Evolutionary conservation across 108 stramenopile genomes (phyloP).

Genomic region (Nitzschia putrida): DNA sequence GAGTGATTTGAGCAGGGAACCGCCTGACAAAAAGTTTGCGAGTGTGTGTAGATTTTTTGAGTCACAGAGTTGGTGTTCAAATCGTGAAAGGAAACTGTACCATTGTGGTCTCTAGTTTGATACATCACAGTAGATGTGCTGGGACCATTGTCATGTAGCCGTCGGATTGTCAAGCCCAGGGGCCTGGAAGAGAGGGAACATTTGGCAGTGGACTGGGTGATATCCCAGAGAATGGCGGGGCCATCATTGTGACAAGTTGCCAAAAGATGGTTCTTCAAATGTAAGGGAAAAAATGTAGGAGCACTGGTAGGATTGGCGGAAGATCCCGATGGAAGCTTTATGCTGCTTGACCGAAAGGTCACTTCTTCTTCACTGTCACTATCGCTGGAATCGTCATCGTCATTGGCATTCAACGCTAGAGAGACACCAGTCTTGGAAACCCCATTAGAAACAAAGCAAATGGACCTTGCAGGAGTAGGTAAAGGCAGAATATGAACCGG

Average conservation of each 20-base stretch:
- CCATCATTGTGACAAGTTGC: conserved; percentile 45
- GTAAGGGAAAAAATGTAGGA: neutral
- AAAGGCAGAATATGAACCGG: conserved; percentile 28
- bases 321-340: too few relatives aligned
- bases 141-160: too few relatives aligned
- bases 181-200: too few relatives aligned
- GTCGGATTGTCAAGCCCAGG: too few relatives aligned
- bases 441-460: conserved; percentile 21
- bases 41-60: conserved; percentile 39
- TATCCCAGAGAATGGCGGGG: conserved; percentile 43
- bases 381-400: conserved; percentile 21
- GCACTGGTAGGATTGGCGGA: neutral
- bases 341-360: conserved; percentile 21
- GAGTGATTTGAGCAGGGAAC: conserved; percentile 42
- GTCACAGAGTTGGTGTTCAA: conserved; percentile 17
- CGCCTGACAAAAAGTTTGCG: conserved; percentile 73
- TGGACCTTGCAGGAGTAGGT: conserved; percentile 18
- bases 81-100: conserved; percentile 77
- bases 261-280: conserved; percentile 3
- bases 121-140: conserved; percentile 36
- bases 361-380: conserved; percentile 17
- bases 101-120: conserved; percentile 72
- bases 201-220: neutral
- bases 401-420: neutral
- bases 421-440: neutral